phyloP scores from a whole-genome alignment of 192 early-diverging fungal species.

The Podila minutissima region DNA sequence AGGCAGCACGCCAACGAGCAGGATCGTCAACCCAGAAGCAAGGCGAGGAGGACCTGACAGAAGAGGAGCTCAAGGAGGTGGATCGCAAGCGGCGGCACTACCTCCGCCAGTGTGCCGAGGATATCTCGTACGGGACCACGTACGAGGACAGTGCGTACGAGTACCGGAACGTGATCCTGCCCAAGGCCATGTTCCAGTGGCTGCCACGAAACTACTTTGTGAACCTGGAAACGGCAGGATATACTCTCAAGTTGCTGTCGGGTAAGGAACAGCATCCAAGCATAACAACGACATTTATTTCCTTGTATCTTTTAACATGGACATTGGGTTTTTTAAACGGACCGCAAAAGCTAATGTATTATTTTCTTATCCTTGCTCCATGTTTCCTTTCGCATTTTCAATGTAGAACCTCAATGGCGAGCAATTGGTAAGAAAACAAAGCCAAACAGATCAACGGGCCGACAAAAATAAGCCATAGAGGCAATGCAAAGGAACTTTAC shows the following conservation, averaged over 20 bases:
- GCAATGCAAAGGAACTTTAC: no score
- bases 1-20: not conserved
- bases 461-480: no score
- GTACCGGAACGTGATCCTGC: conserved; percentile 35
- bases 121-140: conserved; percentile 21
- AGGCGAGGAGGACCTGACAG: not conserved
- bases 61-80: not conserved
- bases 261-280: conserved; percentile 11
- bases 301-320: no score
- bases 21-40: not conserved
- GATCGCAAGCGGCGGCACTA: not conserved
- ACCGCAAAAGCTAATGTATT: not conserved
- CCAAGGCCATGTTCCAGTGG: conserved; percentile 15
- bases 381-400: not conserved
- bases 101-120: not conserved
- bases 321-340: not conserved
- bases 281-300: no score
- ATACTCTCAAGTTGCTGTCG: conserved; percentile 5
- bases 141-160: conserved; percentile 30
- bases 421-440: not conserved
- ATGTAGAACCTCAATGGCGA: conserved; percentile 30
- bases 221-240: not conserved
- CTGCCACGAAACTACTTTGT: not conserved
- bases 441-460: no score
- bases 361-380: not conserved